A percentile compares a stretch with the other conserved stretches of the same genome.
phyloP scores from a whole-genome alignment of 2,329 filamentous ascomycete species.

The Claviceps lovelessii region DNA sequence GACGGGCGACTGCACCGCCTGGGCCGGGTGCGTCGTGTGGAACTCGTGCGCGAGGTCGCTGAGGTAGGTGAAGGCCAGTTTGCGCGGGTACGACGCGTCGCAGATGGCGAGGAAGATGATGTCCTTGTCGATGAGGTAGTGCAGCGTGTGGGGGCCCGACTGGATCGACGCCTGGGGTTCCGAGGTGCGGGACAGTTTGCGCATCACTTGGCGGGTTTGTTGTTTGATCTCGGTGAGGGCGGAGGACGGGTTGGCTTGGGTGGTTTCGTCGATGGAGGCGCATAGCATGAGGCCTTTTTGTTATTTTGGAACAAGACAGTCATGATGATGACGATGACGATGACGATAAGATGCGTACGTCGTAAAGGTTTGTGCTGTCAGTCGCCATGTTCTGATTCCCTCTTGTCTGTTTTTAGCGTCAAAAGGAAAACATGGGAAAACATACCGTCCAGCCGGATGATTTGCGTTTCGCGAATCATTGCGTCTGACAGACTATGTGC shows the following conservation, averaged over 20 bases:
- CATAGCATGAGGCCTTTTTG: conserved; percentile 75
- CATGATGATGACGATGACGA: too few relatives aligned
- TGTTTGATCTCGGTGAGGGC: conserved; percentile 77
- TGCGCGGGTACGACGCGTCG: conserved; percentile 87
- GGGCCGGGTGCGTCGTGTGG: conserved; percentile 62
- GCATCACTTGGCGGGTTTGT: conserved; percentile 81
- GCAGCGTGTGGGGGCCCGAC: conserved; percentile 64
- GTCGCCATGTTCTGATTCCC: too few relatives aligned
- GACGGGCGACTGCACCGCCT: conserved; percentile 57
- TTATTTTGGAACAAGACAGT: too few relatives aligned
- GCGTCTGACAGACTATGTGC: conserved; percentile 6
- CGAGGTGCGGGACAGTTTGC: conserved; percentile 74
- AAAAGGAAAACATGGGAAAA: conserved; percentile 3
- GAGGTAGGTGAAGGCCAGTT: conserved; percentile 96
- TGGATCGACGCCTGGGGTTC: conserved; percentile 89
- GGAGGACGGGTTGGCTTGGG: conserved; percentile 19
- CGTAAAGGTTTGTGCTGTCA: too few relatives aligned
- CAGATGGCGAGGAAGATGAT: conserved; percentile 89
- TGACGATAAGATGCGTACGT: too few relatives aligned
- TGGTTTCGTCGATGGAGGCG: conserved; percentile 71
- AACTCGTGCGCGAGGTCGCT: conserved; percentile 86
- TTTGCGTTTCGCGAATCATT: conserved; percentile 89
- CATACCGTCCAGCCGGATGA: conserved; percentile 78
- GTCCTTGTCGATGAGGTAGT: conserved; percentile 75
- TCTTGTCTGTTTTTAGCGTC: too few relatives aligned